These are phyloP conservation scores for Rhodotorula glutinis DNA, from an alignment of 1,284 basidiomycete species.

Conservation along the genomic window DNA sequence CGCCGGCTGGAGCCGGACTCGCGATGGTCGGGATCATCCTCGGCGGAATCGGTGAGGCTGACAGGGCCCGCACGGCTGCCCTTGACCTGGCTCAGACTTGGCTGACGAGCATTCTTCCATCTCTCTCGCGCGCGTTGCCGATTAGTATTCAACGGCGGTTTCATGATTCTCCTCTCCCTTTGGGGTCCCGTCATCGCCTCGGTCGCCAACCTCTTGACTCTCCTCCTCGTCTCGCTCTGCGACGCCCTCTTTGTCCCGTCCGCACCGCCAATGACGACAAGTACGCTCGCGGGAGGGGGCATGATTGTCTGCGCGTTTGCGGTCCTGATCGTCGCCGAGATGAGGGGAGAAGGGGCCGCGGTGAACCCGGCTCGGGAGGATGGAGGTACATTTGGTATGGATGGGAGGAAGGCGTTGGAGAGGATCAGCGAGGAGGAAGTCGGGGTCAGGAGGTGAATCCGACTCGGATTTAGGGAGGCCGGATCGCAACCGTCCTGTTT, in stretches of 20 bases:
- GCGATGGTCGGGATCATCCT: constrained; percentile 59
- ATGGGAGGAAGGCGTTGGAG: background rate
- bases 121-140: no score
- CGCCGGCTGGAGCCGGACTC: constrained; percentile 51
- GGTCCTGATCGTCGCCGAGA: constrained; percentile 52
- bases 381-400: no score
- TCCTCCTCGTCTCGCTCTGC: constrained; percentile 70
- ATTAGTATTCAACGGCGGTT: constrained; percentile 64
- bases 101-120: no score
- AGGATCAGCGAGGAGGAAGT: background rate
- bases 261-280: constrained; percentile 61
- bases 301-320: constrained; percentile 70
- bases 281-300: constrained; percentile 59
- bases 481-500: no score
- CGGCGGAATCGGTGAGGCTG: constrained; percentile 53
- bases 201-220: constrained; percentile 76
- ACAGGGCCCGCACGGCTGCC: no score
- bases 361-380: background rate
- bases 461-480: no score
- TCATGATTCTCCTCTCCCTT: constrained; percentile 72
- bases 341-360: constrained; percentile 1
- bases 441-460: background rate
- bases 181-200: constrained; percentile 78
- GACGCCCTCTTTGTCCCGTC: constrained; percentile 65
- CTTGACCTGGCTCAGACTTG: no score